Base-by-base conservation (phyloP, 179 eudicot genomes). In the Gypsophila paniculata region DNA sequence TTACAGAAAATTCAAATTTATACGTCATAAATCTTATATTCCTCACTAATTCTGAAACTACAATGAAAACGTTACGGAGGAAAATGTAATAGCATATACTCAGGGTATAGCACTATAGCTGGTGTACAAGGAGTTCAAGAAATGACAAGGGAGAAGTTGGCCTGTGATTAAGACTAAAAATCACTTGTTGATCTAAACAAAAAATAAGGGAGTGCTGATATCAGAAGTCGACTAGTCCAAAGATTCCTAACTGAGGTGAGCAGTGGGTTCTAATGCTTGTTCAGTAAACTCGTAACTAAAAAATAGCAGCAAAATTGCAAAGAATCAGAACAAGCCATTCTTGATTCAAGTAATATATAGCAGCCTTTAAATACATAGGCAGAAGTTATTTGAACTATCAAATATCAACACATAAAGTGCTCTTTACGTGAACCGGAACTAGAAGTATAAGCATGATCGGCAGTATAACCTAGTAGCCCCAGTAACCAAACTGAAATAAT, bases 1-100 rank as follows among this genome's bases (percentile, higher is more conserved):
- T 58, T 69, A 39, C 59, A 80, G 26, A 73, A 23, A 70, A 4
- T 70, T 70, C 21, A 57, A 36, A 51, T 61, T 22, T 25, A 38
- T 13, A 21, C 9, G 38, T 68, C 44, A 49, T 2, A 52, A 15
- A 75, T 9, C 48, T 46, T 26, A 52, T 23, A 18, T n/a, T 29
- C 44, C 25, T 26, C 48, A 10, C 29, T 34, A 14, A 29, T 66
- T 71, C 15, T 29, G 9, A 65, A 21, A 14, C 48, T 15, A 8
- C 13, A 25, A 38, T 22, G n/a, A 48, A 11, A 18, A 46, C n/a
- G 15, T 6, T 38, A 10, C 19, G 22, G 25, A 5, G 25, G 12
- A n/a, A n/a, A n/a, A 53, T 23, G 34, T 29, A 53, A 70, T 39
- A 52, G 15, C 21, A 69, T 11, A 61, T 60, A 17, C 13, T 12